Base-by-base conservation (phyloP, 306 rosid genomes). In the Quercus robur region DNA sequence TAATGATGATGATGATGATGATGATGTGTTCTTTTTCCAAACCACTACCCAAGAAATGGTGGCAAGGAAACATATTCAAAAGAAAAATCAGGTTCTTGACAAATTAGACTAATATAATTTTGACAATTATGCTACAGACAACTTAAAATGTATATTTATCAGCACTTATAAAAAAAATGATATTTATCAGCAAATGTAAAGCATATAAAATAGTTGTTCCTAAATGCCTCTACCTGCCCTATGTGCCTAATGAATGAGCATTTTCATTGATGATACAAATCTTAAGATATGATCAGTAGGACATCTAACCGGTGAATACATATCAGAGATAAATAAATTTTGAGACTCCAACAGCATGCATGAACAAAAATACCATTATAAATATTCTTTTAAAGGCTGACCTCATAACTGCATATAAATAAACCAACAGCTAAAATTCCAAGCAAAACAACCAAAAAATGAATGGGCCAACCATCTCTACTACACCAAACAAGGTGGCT, bases 131-230 rank as follows among this genome's bases (percentile, higher is more conserved):
- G 25, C 63, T 69, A 20, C 4, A 74, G 15, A 70, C 33, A 74
- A 3, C 58, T 77, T 23, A 21, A 58, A 61, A 55, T 19, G 56
- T 72, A 71, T 28, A 61, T 71, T 69, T 59, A 70, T 57, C 21
- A 21, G 80, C 68, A 83, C 44, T 6, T 38, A 38, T 38, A 2
- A 38, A 38, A 38, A 35, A 38, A 38, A 38, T 38, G 10, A 67
- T 28, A 68, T 71, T 69, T 59, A 70, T 52, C 21, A 21, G 82
- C 68, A 83, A n/a, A 80, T 21, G 59, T 73, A 73, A 81, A 84
- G 80, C 77, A 46, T 57, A 35, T 21, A 58, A 28, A 23, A 62
- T 33, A 82, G 69, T 46, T 72, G 71, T 51, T 78, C 52, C 66
- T 74, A 74, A 49, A 30, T 74, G 73, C 75, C 64, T 41, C 12